Percentiles rank a stretch among this genome's conserved stretches.
Evolutionary conservation across 2,329 filamentous ascomycete genomes (phyloP).

Genomic region (Colletotrichum sansevieriae): DNA sequence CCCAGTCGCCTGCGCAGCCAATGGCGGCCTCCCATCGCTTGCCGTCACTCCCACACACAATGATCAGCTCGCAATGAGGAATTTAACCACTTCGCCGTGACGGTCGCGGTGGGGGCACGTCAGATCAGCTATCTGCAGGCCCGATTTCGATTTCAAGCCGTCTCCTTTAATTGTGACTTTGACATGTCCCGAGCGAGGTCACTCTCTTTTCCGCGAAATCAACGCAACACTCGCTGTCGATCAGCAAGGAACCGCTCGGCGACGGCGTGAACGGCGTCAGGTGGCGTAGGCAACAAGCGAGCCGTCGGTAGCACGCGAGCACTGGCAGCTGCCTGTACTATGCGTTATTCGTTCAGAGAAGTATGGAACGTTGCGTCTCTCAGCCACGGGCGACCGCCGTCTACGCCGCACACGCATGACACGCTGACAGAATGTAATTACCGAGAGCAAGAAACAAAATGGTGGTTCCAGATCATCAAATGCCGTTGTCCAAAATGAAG

Average conservation of each 20-base stretch:
- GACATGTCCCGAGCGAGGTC: conserved; percentile 15
- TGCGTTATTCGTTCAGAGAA: neutral
- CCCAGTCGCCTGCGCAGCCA: conserved; percentile 24
- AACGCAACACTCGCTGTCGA: no score
- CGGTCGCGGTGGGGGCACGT: conserved; percentile 29
- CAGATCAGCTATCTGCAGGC: conserved; percentile 39
- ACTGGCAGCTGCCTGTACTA: neutral
- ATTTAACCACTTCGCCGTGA: conserved; percentile 23
- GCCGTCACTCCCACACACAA: conserved; percentile 1
- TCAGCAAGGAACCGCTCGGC: conserved; percentile 13
- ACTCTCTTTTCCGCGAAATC: no score
- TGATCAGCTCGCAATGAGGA: conserved; percentile 27
- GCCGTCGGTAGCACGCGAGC: neutral
- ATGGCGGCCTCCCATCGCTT: conserved; percentile 16
- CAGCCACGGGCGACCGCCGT: conserved; percentile 17
- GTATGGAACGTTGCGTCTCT: conserved; percentile 40
- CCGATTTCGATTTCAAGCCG: conserved; percentile 21
- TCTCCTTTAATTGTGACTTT: conserved; percentile 18
- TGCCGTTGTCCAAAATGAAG: conserved; percentile 23
- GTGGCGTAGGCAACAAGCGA: conserved; percentile 9
- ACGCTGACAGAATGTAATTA: conserved; percentile 7
- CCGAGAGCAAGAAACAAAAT: conserved; percentile 15
- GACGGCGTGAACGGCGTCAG: conserved; percentile 18
- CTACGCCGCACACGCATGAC: conserved; percentile 14
- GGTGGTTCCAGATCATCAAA: conserved; percentile 10